Base-by-base conservation (phyloP, 2,329 filamentous ascomycete species). In the Zopfia rhizophila region DNA sequence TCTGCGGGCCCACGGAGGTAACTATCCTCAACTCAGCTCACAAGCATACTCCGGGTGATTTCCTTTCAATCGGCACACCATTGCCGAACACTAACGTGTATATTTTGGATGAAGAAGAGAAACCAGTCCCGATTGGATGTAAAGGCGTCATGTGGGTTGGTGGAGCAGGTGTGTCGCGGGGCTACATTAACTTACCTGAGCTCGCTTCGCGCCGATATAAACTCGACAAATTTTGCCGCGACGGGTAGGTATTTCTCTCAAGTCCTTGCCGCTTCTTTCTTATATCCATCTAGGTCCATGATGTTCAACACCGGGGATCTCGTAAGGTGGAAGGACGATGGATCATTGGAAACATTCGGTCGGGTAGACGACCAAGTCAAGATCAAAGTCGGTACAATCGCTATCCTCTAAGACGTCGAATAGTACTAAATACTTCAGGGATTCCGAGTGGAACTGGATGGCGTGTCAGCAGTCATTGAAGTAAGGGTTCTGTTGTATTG, bases 241-340 rank as follows among this genome's bases (percentile, higher is more conserved):
- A 83, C 48, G 80, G 80, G 78, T 82, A 67, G 41, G 63, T 50
- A 1, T 31, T 7, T 30, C 13, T 7, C 7, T 11, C 8, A 1
- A 6, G 5, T 23, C 12, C 45, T 55, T 3, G 56, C 3, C 10
- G 8, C 12, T 4, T 8, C 16, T n/a, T 5, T 13, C 12, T 7
- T 5, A 8, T 32, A 5, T 1, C 12, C 4, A 5, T 17, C 3
- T 18, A 68, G 65, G 3, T 66, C 62, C 2, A 71, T 70, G 53
- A 84, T 85, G 78, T 85, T 82, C 66, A 82, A 82, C 56, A 85
- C 83, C 2, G 83, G 82, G 5, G 83, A 86, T 53, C 72, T 85
- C 16, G 81, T 78, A 13, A 72, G 74, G 10, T 85, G 82, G 82
- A 72, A 73, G 25, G 60, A 71, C 2, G 77, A 82, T 55, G 82